A percentile compares a stretch with the other conserved stretches of the same genome.
Conservation (phyloP, 768 basidiomycete genomes). For the Amanita pseudoporphyria region DNA sequence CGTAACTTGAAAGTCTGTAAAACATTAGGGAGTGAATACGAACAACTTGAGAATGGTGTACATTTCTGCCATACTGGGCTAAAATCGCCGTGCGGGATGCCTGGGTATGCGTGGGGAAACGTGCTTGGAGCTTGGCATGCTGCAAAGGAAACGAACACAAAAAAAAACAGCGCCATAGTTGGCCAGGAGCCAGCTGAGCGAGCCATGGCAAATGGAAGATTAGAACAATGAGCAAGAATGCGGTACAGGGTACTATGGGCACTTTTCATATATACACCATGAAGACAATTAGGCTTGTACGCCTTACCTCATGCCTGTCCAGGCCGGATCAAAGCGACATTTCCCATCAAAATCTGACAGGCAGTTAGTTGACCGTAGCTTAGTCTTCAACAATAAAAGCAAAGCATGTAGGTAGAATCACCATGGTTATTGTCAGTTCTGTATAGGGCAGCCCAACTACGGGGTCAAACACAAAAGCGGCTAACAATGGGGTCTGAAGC, state of each 20-base stretch:
- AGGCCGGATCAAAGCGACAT: too few relatives aligned
- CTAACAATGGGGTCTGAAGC: too few relatives aligned
- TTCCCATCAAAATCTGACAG: too few relatives aligned
- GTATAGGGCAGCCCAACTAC: too few relatives aligned
- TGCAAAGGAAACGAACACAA: conserved; percentile 14
- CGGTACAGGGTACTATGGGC: too few relatives aligned
- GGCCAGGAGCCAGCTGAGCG: conserved; percentile 5
- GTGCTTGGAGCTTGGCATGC: conserved; percentile 27
- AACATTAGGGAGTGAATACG: neutral
- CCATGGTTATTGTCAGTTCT: too few relatives aligned
- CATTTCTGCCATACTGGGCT: conserved; percentile 55
- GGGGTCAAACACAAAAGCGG: too few relatives aligned
- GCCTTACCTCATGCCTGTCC: too few relatives aligned
- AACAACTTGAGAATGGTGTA: conserved; percentile 14
- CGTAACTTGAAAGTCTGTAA: conserved; percentile 51
- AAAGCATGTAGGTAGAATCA: too few relatives aligned
- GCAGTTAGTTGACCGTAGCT: too few relatives aligned
- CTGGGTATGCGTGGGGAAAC: conserved; percentile 40
- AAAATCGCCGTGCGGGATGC: conserved; percentile 36
- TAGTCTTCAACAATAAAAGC: too few relatives aligned
- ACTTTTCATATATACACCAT: neutral
- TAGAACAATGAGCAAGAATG: neutral
- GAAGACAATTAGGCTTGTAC: neutral
- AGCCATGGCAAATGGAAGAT: conserved; percentile 13
- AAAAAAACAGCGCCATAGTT: conserved; percentile 12